Percentiles rank a stretch among this genome's conserved stretches.
Conservation (phyloP, 768 basidiomycete species). For the Suillus variegatus region DNA sequence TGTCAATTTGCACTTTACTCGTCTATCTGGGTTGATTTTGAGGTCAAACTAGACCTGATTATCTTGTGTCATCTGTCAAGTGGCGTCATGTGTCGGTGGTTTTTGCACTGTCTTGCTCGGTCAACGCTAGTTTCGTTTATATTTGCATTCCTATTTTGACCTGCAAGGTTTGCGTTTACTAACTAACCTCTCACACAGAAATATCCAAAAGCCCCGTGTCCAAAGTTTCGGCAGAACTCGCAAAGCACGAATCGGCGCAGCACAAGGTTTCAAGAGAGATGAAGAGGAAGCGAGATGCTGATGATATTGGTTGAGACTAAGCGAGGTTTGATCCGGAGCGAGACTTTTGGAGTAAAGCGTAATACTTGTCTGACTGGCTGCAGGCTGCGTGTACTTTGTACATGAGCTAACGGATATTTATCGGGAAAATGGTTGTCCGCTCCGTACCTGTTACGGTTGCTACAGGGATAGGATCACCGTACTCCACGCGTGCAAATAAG, state of each 20-base stretch:
- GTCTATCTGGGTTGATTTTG: neutral
- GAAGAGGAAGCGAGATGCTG: constrained; percentile 90
- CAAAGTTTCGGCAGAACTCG: constrained; percentile 85
- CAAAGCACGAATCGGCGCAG: constrained; percentile 89
- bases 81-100: neutral
- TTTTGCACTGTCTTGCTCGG: neutral
- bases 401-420: neutral
- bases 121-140: neutral
- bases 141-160: neutral
- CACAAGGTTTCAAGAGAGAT: constrained; percentile 91
- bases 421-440: neutral
- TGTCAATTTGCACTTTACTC: neutral
- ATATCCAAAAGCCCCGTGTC: constrained; percentile 93
- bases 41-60: neutral
- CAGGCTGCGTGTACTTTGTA: neutral
- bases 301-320: constrained; percentile 53
- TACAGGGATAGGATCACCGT: neutral
- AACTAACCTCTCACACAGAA: constrained; percentile 48
- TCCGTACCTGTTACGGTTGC: neutral
- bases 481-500: too few relatives aligned
- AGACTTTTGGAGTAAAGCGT: too few relatives aligned
- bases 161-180: constrained; percentile 6
- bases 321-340: too few relatives aligned
- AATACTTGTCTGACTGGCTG: too few relatives aligned
- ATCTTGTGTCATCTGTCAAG: neutral